Percentiles rank a stretch among this genome's conserved stretches.
Evolutionary conservation across 805 yeast species (phyloP).

Genomic region (Lipomyces lipofer): DNA sequence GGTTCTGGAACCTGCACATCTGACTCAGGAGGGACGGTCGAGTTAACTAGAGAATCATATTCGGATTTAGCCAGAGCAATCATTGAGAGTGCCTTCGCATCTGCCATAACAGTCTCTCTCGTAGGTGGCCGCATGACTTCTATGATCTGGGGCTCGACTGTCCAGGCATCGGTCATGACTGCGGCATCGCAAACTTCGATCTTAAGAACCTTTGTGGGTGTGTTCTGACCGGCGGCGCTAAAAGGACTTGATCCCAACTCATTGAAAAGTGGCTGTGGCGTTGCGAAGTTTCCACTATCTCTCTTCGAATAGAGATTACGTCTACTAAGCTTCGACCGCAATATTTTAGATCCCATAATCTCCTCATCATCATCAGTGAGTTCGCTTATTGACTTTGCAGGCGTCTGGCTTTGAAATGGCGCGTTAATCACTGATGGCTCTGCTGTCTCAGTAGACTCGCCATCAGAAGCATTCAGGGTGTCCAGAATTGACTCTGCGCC

Average conservation of each 20-base stretch:
- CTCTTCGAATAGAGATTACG: conserved; percentile 10
- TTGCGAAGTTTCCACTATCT: conserved; percentile 24
- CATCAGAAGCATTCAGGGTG: conserved; percentile 23
- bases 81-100: conserved; percentile 21
- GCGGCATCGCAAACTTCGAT: conserved; percentile 4
- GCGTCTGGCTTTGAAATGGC: background rate
- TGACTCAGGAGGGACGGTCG: conserved; percentile 13
- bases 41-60: conserved; percentile 6
- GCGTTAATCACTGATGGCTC: conserved; percentile 26
- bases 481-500: conserved; percentile 36
- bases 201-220: conserved; percentile 9
- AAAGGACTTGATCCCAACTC: conserved; percentile 27
- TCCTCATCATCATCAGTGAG: conserved; percentile 25
- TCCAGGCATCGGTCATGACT: conserved; percentile 22
- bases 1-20: too few species aligned
- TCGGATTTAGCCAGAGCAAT: conserved; percentile 10
- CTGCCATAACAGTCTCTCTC: conserved; percentile 12
- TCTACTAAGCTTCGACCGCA: conserved; percentile 5
- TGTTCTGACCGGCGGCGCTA: background rate
- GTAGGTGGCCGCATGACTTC: background rate
- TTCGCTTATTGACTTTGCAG: background rate
- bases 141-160: conserved; percentile 9
- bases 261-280: conserved; percentile 25
- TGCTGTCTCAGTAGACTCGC: conserved; percentile 39
- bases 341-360: conserved; percentile 17